These are phyloP conservation scores for Amorphotheca resinae DNA, from an alignment of 495 filamentous ascomycete species.

Conservation along the genomic window DNA sequence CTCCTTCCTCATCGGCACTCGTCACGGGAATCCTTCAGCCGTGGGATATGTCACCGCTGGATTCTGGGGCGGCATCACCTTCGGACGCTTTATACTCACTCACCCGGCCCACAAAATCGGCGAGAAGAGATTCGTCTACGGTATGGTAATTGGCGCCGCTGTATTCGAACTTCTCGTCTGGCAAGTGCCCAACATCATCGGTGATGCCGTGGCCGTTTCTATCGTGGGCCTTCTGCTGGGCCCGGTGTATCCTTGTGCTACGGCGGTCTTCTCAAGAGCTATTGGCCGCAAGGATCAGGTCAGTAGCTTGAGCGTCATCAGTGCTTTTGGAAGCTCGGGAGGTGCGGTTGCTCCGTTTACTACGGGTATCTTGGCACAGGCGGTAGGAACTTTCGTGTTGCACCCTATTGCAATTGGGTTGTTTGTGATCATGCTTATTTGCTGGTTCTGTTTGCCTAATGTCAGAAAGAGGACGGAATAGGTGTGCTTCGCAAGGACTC, in stretches of 20 bases:
- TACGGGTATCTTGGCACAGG: slow-evolving; percentile 57
- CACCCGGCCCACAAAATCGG: slow-evolving; percentile 51
- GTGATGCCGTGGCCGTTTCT: slow-evolving; percentile 55
- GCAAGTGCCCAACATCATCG: slow-evolving; percentile 59
- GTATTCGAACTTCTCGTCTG: slow-evolving; percentile 62
- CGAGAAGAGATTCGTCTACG: slow-evolving; percentile 53
- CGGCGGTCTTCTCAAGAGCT: slow-evolving; percentile 49
- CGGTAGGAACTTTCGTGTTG: slow-evolving; percentile 57
- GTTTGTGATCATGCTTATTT: slow-evolving; percentile 56
- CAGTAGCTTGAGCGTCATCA: slow-evolving; percentile 55
- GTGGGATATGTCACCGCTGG: slow-evolving; percentile 75
- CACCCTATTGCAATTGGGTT: slow-evolving; percentile 58
- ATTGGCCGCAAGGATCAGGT: slow-evolving; percentile 52
- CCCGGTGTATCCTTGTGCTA: slow-evolving; percentile 62
- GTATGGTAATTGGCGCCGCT: slow-evolving; percentile 44
- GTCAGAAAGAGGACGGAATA: slow-evolving; percentile 42
- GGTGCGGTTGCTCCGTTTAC: slow-evolving; percentile 65
- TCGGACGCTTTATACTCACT: slow-evolving; percentile 57
- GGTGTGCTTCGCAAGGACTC: not conserved
- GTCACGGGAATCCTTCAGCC: slow-evolving; percentile 47
- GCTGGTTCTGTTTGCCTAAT: slow-evolving; percentile 48
- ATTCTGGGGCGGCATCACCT: slow-evolving; percentile 72
- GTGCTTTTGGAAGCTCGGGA: slow-evolving; percentile 60
- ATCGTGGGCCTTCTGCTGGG: slow-evolving; percentile 70
- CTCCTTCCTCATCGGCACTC: slow-evolving; percentile 59